A percentile compares a stretch with the other conserved stretches of the same genome.
Conservation (phyloP, 1,284 basidiomycete species). For the Anthracocystis panici-leucophaei region DNA sequence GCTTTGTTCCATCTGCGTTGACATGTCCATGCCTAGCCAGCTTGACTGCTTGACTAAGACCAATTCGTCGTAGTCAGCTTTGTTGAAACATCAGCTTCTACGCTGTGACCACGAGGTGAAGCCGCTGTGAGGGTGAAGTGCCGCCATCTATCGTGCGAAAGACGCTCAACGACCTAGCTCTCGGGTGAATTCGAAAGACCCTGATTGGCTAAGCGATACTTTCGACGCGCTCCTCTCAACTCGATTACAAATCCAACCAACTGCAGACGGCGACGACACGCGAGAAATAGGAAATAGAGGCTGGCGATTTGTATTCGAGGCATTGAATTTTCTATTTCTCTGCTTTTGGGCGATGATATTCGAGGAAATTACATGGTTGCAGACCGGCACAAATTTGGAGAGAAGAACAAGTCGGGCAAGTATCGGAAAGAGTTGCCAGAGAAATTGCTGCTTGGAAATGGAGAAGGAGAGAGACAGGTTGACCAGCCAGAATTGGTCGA, state of each 20-base stretch:
- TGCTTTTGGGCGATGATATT: background rate
- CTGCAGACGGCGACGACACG: constrained; percentile 16
- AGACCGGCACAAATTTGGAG: constrained; percentile 13
- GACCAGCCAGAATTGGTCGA: constrained; percentile 4
- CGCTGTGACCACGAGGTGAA: background rate
- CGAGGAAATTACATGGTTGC: constrained; percentile 6
- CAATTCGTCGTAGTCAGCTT: background rate
- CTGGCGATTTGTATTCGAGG: constrained; percentile 7
- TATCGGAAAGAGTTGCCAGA: constrained; percentile 2
- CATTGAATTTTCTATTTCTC: background rate
- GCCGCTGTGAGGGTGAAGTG: background rate
- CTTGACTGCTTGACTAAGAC: background rate
- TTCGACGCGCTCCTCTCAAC: constrained; percentile 2
- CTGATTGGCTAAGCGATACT: constrained; percentile 43
- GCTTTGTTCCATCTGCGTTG: background rate
- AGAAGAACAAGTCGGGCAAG: constrained; percentile 4
- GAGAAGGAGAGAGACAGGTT: background rate
- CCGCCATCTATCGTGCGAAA: constrained; percentile 32
- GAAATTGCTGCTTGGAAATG: constrained; percentile 4
- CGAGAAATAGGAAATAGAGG: background rate
- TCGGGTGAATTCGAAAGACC: constrained; percentile 52
- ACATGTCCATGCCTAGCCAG: too few species aligned
- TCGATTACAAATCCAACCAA: constrained; percentile 42
- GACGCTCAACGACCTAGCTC: background rate
- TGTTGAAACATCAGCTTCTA: background rate